A percentile compares a stretch with the other conserved stretches of the same genome.
phyloP scores from a whole-genome alignment of 331 rosid genomes.

The Quercus lobata region DNA sequence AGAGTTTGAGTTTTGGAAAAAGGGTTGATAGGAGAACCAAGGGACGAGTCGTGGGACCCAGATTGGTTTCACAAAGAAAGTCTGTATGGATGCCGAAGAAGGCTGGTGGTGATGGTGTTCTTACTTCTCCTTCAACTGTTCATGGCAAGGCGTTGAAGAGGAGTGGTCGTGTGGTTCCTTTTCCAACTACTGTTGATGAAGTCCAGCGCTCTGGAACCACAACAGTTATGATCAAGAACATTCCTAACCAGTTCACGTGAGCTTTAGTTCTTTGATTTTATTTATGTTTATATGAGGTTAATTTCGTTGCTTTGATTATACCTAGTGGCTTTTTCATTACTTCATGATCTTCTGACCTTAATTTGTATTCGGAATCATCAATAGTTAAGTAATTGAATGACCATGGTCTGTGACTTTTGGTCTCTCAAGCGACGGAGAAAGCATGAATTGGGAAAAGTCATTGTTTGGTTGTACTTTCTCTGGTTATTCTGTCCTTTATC shows the following conservation, averaged over 20 bases:
- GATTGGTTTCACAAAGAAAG: not conserved
- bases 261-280: not conserved
- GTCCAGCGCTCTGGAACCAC: slow-evolving; percentile 5
- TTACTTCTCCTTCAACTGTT: not conserved
- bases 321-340: not conserved
- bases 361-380: not conserved
- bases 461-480: not conserved
- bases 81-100: not conserved
- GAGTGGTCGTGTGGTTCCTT: not conserved
- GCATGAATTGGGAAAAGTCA: not conserved
- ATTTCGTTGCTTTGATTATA: no score
- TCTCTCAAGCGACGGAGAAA: not conserved
- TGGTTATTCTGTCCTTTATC: not conserved
- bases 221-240: slow-evolving; percentile 49
- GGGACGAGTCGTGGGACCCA: not conserved
- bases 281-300: no score
- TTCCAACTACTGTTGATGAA: slow-evolving; percentile 13
- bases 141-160: no score
- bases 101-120: not conserved
- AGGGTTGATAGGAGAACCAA: not conserved
- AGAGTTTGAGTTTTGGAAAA: not conserved
- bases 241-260: slow-evolving; percentile 52
- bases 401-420: not conserved
- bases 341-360: no score
- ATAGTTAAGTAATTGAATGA: no score